phyloP scores from a whole-genome alignment of 495 filamentous ascomycete genomes.

The Aspergillus steynii region DNA sequence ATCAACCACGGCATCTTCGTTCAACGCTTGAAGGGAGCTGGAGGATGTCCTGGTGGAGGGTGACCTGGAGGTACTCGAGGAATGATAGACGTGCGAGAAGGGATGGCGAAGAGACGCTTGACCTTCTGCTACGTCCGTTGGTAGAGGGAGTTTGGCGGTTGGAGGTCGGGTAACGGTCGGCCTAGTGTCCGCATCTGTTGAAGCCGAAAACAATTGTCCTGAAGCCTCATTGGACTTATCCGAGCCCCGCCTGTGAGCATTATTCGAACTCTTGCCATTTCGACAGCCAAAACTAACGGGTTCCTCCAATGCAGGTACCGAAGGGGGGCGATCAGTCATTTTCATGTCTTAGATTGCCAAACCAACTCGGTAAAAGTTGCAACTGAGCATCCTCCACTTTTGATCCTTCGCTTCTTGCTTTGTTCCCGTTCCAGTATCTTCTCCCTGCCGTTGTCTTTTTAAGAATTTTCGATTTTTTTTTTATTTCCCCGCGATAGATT shows the following conservation, averaged over 20 bases:
- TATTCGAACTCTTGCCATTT: slow-evolving; percentile 29
- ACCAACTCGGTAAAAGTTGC: slow-evolving; percentile 13
- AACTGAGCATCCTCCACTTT: slow-evolving; percentile 23
- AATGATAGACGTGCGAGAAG: slow-evolving; percentile 40
- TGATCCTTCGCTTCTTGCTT: neutral
- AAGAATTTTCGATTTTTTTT: slow-evolving; percentile 15
- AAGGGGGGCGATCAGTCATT: slow-evolving; percentile 37
- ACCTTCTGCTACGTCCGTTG: slow-evolving; percentile 32
- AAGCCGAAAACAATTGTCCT: slow-evolving; percentile 21
- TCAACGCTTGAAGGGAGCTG: slow-evolving; percentile 48
- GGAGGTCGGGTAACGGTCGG: slow-evolving; percentile 30
- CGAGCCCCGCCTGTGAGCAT: slow-evolving; percentile 19
- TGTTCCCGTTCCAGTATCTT: neutral
- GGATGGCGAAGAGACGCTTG: slow-evolving; percentile 41
- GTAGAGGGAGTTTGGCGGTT: slow-evolving; percentile 26
- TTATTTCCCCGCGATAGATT: slow-evolving; percentile 3
- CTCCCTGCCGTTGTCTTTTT: neutral
- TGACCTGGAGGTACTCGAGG: slow-evolving; percentile 33
- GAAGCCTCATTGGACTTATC: slow-evolving; percentile 27
- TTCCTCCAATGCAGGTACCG: slow-evolving; percentile 36
- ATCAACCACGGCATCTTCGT: slow-evolving; percentile 46
- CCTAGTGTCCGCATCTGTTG: slow-evolving; percentile 27
- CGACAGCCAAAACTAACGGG: slow-evolving; percentile 26
- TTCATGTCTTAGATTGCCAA: slow-evolving; percentile 26
- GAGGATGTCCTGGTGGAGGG: slow-evolving; percentile 48